Evolutionary conservation across 257 asterid species (phyloP).

Genomic region (Buddleja alternifolia): DNA sequence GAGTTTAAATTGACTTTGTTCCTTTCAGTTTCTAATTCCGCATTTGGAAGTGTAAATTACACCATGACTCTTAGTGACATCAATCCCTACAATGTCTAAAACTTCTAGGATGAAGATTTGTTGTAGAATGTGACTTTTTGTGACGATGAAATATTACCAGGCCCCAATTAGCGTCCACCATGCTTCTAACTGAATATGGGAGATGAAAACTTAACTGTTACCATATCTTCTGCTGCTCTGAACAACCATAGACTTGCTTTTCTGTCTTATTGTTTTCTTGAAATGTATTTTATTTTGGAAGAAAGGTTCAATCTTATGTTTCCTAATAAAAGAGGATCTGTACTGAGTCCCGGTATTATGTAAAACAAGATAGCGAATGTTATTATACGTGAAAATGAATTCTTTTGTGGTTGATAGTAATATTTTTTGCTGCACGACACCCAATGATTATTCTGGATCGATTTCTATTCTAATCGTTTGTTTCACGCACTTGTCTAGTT

Average conservation of each 20-base stretch:
- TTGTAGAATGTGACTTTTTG: background rate
- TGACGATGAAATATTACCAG: background rate
- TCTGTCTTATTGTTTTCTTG: background rate
- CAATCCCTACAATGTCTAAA: background rate
- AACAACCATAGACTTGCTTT: background rate
- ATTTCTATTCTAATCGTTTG: constrained; percentile 1
- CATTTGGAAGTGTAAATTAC: constrained; percentile 21
- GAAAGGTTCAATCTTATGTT: background rate
- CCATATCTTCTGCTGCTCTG: constrained; percentile 6
- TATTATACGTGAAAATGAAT: background rate
- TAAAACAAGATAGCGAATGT: constrained; percentile 2
- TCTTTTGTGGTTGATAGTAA: background rate
- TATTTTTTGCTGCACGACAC: background rate
- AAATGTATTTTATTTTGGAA: background rate
- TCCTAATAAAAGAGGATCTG: background rate
- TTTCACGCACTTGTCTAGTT: background rate
- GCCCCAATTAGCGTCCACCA: background rate
- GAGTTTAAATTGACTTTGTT: constrained; percentile 36
- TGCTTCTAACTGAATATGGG: background rate
- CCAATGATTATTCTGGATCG: background rate
- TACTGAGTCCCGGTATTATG: background rate
- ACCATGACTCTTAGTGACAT: background rate
- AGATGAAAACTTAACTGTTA: constrained; percentile 5
- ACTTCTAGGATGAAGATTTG: background rate
- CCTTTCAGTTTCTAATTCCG: constrained; percentile 19